A percentile compares a stretch with the other conserved stretches of the same genome.
Conservation (phyloP, 768 basidiomycete species). For the Leccinum olivaceopallidum region DNA sequence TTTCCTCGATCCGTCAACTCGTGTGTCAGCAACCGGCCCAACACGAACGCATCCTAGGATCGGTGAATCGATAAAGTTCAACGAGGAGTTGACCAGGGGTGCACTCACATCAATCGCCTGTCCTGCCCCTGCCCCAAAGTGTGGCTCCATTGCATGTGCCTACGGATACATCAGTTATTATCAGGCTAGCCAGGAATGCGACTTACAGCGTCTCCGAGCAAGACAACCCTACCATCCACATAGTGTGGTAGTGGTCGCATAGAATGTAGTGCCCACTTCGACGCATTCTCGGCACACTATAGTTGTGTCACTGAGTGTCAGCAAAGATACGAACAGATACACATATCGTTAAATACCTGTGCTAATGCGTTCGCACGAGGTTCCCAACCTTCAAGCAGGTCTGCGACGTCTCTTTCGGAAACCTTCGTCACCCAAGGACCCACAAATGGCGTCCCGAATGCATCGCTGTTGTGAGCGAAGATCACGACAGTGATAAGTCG, state of each 20-base stretch:
- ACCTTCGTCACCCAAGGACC: slow-evolving; percentile 32
- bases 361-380: slow-evolving; percentile 7
- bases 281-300: slow-evolving; percentile 38
- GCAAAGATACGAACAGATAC: neutral
- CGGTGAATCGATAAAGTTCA: neutral
- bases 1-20: slow-evolving; percentile 22
- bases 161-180: too few species aligned
- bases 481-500: slow-evolving; percentile 38
- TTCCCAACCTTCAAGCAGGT: slow-evolving; percentile 31
- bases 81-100: neutral
- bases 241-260: too few species aligned
- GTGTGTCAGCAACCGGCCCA: slow-evolving; percentile 32
- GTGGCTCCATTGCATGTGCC: too few species aligned
- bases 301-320: neutral
- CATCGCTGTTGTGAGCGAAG: slow-evolving; percentile 26
- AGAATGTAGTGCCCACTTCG: slow-evolving; percentile 45
- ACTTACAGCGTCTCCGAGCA: too few species aligned
- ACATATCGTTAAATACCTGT: slow-evolving; percentile 6
- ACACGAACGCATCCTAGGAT: slow-evolving; percentile 31
- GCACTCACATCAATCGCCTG: slow-evolving; percentile 35
- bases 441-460: slow-evolving; percentile 34
- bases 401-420: slow-evolving; percentile 33
- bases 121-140: too few species aligned
- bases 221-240: too few species aligned
- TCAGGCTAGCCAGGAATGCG: too few species aligned